phyloP scores from a whole-genome alignment of 257 asterid species.

The Scutellaria barbata region DNA sequence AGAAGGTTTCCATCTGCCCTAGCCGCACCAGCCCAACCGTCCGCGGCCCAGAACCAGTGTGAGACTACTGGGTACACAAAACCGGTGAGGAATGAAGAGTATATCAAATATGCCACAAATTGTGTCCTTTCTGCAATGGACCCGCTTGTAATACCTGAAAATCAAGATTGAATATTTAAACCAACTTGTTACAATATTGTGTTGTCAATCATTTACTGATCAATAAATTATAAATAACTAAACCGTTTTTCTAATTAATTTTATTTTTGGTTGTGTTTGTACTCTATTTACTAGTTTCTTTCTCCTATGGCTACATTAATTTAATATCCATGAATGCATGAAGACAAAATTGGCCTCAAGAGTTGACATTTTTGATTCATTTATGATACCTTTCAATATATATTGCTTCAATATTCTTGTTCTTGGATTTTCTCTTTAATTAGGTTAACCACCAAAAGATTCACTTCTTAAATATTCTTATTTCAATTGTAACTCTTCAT shows the following conservation, averaged over 20 bases:
- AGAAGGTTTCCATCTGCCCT: constrained; percentile 44
- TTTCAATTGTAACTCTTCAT: background rate
- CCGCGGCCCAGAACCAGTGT: constrained; percentile 73
- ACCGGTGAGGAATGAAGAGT: constrained; percentile 72
- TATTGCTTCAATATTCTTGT: background rate
- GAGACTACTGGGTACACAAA: constrained; percentile 74
- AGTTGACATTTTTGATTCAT: constrained; percentile 1
- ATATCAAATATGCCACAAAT: constrained; percentile 69
- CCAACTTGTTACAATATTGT: background rate
- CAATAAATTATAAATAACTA: background rate
- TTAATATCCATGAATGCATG: constrained; percentile 10
- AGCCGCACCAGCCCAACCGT: constrained; percentile 71
- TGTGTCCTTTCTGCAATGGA: constrained; percentile 79
- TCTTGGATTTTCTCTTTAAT: constrained; percentile 14
- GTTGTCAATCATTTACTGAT: background rate
- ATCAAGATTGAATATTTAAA: background rate
- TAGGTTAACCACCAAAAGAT: background rate
- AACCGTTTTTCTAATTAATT: background rate
- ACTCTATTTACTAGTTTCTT: background rate
- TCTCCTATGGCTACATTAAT: too few species aligned
- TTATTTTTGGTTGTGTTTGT: background rate
- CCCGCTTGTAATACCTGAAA: constrained; percentile 70
- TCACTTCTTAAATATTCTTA: background rate
- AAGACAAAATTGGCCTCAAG: background rate
- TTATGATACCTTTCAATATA: too few species aligned